Evolutionary conservation across 495 filamentous ascomycete species (phyloP), one percentile per base, ranked within the genome.

Genomic region (Lophiostoma macrostomum): DNA sequence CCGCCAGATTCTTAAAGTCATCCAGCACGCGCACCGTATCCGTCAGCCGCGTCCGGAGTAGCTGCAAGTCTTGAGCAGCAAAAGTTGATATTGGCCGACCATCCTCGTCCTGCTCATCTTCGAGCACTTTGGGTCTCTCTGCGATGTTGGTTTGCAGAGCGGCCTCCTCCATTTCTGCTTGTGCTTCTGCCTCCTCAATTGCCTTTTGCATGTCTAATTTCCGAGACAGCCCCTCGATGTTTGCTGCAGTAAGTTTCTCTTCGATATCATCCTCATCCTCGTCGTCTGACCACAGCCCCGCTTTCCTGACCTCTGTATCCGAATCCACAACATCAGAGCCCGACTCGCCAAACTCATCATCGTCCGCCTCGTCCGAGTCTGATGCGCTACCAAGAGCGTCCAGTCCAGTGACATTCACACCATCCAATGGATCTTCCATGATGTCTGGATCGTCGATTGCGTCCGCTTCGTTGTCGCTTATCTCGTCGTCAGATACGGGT

Each of bases 81-180:
- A 83, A 63, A 6, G 73, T 69, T 50, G 75, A 73, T 14, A 71
- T 74, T 59, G 74, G 76, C 8, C 68, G 51, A 5, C 74, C 78
- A 13, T 78, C 77, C 29, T 71, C 70, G 24, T 79, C 75, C 13
- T 71, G 69, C 13, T 75, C 58, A 19, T 82, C 78, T 7, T 79
- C 83, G 28, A 96, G 76, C 18, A 95, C 77, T 48, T 86, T 78
- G 1, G 85, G 83, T 51, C 79, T 76, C 57, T 91, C 84, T 42
- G 83, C 83, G 58, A 98, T 95, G 71, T 98, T 98, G 10, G 91
- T 97, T 71, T 96, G 90, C 67, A 98, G 67, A 6, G 87, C 88
- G n/a, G 81, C 80, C 47, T 96, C 88, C 68, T 91, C 82, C 63
- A 97, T 71, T 61, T 91, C 85, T 0, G 79, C 85, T 52, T 87